Evolutionary conservation across 2,329 filamentous ascomycete genomes (phyloP), one percentile per base, ranked within the genome.

Genomic region (Chalaropsis ovoidea): DNA sequence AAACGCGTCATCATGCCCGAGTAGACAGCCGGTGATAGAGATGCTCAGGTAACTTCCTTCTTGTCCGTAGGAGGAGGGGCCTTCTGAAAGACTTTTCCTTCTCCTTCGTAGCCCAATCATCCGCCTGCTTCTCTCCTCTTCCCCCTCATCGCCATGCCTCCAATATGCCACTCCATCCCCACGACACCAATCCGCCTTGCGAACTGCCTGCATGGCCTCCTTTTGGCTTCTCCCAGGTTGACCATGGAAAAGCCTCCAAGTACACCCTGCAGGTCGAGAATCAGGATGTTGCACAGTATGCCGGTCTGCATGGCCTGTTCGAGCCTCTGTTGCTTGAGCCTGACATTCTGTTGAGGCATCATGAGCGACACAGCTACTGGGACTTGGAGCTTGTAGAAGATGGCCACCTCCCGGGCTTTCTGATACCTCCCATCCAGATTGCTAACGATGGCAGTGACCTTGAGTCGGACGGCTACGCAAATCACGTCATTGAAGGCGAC

Each of bases 241-340:
- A 58, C 31, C 54, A 58, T 19, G 24, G 39, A 35, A 58, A 58
- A 8, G 54, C 54, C 31, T 31, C 54, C 17, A 27, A 58, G 24
- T 58, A 58, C 54, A 58, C 31, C 8, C 27, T 35, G 10, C 54
- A 58, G 54, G 17, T 58, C 17, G 54, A n/a, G 54, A 69, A 72
- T 71, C 63, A 35, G 45, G 62, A 56, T 62, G 61, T 60, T 65
- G 15, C 54, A 27, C 35, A 67, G 58, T 69, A 69, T 68, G 68
- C 65, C 65, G 52, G 67, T 69, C 68, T 69, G 64, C 35, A 67
- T 39, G 47, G 22, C 22, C 43, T 67, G 17, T 67, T 67, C 47
- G 19, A 49, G 58, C 63, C 66, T 22, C 43, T 67, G 52, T n/a
- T 45, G 47, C 58, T 67, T 8, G 64, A 61, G 19, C 31, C 64